A percentile compares a stretch with the other conserved stretches of the same genome.
Conservation (phyloP, 371 early-diverging fungal genomes). For the Mucor indicus region DNA sequence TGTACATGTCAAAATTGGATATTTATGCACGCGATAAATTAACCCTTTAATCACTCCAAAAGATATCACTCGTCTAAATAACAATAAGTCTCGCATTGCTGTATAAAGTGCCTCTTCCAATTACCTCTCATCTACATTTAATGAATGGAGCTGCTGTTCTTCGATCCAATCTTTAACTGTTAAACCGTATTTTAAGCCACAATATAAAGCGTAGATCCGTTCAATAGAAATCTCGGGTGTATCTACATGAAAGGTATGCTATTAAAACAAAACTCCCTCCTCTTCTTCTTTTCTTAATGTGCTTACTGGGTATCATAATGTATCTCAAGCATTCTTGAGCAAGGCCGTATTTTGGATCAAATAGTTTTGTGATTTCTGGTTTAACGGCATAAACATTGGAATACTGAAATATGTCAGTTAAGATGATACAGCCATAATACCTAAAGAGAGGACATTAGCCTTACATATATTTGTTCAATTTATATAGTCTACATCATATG, state of each 20-base stretch:
- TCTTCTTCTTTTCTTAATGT: neutral
- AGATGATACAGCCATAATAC: slow-evolving; percentile 79
- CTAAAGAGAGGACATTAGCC: slow-evolving; percentile 24
- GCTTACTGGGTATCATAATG: slow-evolving; percentile 57
- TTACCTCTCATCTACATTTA: slow-evolving; percentile 77
- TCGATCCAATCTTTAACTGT: slow-evolving; percentile 77
- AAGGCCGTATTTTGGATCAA: slow-evolving; percentile 55
- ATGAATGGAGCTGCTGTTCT: slow-evolving; percentile 57
- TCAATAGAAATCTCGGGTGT: slow-evolving; percentile 46
- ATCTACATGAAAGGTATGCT: slow-evolving; percentile 2
- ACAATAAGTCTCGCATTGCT: neutral
- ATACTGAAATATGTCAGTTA: slow-evolving; percentile 89
- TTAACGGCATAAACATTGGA: slow-evolving; percentile 79
- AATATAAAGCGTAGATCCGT: slow-evolving; percentile 69
- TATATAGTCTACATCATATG: slow-evolving; percentile 63
- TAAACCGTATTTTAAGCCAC: slow-evolving; percentile 68
- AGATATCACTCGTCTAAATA: slow-evolving; percentile 70
- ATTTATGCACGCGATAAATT: slow-evolving; percentile 79
- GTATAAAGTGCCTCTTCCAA: neutral
- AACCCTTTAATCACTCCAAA: slow-evolving; percentile 82
- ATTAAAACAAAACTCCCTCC: neutral
- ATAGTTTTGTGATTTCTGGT: slow-evolving; percentile 56
- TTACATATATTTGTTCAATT: neutral
- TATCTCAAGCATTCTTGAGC: slow-evolving; percentile 70
- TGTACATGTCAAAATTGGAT: slow-evolving; percentile 59